Percentiles rank a stretch among this genome's conserved stretches.
Evolutionary conservation across 2,329 filamentous ascomycete species (phyloP).

Genomic region (Alternaria triticina): DNA sequence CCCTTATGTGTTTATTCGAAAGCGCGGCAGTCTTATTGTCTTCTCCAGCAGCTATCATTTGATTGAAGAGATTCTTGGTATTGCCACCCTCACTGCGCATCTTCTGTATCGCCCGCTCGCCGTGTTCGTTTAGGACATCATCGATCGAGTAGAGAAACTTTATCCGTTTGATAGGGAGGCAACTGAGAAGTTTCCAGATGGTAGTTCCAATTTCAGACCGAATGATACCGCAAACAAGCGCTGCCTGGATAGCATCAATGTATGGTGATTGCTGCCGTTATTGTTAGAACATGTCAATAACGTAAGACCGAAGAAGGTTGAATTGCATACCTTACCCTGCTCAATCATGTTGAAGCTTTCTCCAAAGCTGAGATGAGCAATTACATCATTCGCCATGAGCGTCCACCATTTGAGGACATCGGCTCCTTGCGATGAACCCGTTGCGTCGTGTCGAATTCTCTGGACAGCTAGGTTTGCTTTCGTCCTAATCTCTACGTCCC

Average conservation of each 20-base stretch:
- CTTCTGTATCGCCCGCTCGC: conserved; percentile 20
- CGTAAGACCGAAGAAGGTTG: background rate
- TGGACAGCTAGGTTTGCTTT: conserved; percentile 43
- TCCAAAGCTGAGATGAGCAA: conserved; percentile 49
- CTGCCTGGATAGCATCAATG: conserved; percentile 36
- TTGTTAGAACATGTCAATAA: background rate
- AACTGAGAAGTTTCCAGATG: conserved; percentile 23
- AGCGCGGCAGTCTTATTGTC: conserved; percentile 29
- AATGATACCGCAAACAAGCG: conserved; percentile 38
- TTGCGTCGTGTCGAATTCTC: conserved; percentile 35
- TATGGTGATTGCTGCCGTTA: conserved; percentile 20
- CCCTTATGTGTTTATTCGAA: conserved; percentile 34
- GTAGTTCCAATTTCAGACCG: conserved; percentile 39
- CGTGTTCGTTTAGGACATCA: conserved; percentile 16
- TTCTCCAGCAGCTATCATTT: conserved; percentile 20
- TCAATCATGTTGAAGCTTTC: conserved; percentile 50
- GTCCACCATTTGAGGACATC: conserved; percentile 50
- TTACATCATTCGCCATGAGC: conserved; percentile 50
- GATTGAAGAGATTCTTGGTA: conserved; percentile 21
- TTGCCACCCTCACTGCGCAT: conserved; percentile 23
- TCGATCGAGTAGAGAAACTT: conserved; percentile 11
- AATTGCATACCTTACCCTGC: conserved; percentile 34
- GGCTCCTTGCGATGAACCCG: conserved; percentile 14
- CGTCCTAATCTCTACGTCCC: conserved; percentile 44
- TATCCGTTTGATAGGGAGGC: background rate